phyloP scores from a whole-genome alignment of 2,329 filamentous ascomycete genomes.

The Monosporascus sp. region DNA sequence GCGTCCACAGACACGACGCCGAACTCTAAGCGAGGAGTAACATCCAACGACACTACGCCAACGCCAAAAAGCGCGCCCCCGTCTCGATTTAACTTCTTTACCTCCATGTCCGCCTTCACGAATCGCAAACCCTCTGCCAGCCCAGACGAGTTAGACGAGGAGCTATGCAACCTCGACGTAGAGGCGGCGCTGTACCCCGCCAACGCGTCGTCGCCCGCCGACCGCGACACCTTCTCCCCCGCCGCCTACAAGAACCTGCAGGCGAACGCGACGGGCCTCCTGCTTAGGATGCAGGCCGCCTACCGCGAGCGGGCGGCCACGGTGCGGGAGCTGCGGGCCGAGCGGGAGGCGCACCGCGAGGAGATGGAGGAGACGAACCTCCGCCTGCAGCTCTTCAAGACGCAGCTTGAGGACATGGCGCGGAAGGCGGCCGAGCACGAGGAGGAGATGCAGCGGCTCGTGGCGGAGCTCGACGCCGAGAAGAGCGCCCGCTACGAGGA shows the following conservation, averaged over 20 bases:
- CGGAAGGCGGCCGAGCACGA: slow-evolving; percentile 49
- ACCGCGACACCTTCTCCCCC: slow-evolving; percentile 50
- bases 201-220: slow-evolving; percentile 28
- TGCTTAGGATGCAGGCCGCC: slow-evolving; percentile 52
- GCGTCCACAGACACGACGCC: slow-evolving; percentile 28
- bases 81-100: slow-evolving; percentile 41
- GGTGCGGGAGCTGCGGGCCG: slow-evolving; percentile 45
- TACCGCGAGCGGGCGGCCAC: slow-evolving; percentile 48
- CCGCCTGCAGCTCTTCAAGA: slow-evolving; percentile 47
- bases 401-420: slow-evolving; percentile 56
- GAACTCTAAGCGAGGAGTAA: slow-evolving; percentile 23
- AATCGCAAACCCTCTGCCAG: slow-evolving; percentile 24
- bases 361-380: slow-evolving; percentile 52
- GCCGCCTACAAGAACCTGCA: slow-evolving; percentile 58
- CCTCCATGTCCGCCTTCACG: slow-evolving; percentile 39
- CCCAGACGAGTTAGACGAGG: slow-evolving; percentile 36
- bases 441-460: slow-evolving; percentile 40
- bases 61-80: slow-evolving; percentile 30
- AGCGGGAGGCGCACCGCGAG: slow-evolving; percentile 48
- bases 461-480: slow-evolving; percentile 47
- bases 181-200: slow-evolving; percentile 47
- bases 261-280: slow-evolving; percentile 47
- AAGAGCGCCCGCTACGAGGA: slow-evolving; percentile 40
- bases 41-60: slow-evolving; percentile 23
- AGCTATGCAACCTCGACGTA: slow-evolving; percentile 51